Evolutionary conservation across 176 grass and related monocot species (phyloP).

Genomic region (Hsuehochloa calcarea): DNA sequence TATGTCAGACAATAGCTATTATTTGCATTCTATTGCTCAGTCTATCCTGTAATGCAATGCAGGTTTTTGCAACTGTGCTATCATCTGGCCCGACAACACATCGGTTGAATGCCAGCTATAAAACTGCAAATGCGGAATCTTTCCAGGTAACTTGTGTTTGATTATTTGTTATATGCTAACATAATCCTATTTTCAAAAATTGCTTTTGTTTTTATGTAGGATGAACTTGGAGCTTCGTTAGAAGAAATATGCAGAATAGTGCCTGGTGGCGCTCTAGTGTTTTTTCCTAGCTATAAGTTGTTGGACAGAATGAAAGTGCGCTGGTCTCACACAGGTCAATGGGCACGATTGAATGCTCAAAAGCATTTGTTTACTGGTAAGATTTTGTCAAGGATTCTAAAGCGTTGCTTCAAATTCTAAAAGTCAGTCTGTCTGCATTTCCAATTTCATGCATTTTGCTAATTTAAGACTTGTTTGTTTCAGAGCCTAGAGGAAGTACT

Average conservation of each 20-base stretch:
- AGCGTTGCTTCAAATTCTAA: conserved; percentile 1
- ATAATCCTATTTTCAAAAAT: neutral
- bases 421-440: neutral
- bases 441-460: conserved; percentile 16
- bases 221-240: conserved; percentile 83
- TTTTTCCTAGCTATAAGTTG: conserved; percentile 95
- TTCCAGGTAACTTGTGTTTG: conserved; percentile 66
- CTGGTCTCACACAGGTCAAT: conserved; percentile 87
- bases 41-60: conserved; percentile 1
- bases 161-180: neutral
- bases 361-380: conserved; percentile 91
- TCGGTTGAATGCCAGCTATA: conserved; percentile 88
- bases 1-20: neutral
- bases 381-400: conserved; percentile 32
- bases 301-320: conserved; percentile 75
- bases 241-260: conserved; percentile 95
- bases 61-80: conserved; percentile 87
- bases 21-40: neutral
- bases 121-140: conserved; percentile 60
- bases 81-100: conserved; percentile 67
- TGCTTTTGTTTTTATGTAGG: conserved; percentile 42
- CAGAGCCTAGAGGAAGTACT: conserved; percentile 79
- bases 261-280: conserved; percentile 86
- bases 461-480: conserved; percentile 36
- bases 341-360: conserved; percentile 81